Evolutionary conservation across 1,284 basidiomycete genomes (phyloP).

Genomic region (Leccinum pachyderme): DNA sequence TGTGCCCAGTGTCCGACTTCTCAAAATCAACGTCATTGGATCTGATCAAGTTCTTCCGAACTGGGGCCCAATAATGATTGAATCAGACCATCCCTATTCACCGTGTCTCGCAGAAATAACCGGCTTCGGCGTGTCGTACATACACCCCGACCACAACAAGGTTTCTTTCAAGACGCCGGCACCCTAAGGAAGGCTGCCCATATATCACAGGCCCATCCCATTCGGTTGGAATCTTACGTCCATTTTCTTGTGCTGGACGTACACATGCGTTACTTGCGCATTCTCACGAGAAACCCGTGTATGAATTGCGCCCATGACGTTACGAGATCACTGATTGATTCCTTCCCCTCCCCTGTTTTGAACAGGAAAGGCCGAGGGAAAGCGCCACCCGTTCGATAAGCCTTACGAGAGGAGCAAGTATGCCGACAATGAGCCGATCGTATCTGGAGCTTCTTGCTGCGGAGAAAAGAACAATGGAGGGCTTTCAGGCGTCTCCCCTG

Average conservation of each 20-base stretch:
- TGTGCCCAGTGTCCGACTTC: not conserved
- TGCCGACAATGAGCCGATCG: not conserved
- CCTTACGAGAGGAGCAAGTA: constrained; percentile 43
- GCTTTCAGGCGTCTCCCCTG: not conserved
- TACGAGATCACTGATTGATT: not conserved
- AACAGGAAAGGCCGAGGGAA: constrained; percentile 49
- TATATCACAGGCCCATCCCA: not conserved
- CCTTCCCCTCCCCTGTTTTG: not conserved
- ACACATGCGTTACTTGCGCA: constrained; percentile 42
- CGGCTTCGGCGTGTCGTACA: constrained; percentile 6
- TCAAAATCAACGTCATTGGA: not conserved
- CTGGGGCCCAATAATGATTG: constrained; percentile 36
- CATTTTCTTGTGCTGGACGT: constrained; percentile 62
- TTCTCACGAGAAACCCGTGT: constrained; percentile 17
- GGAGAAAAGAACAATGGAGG: constrained; percentile 23
- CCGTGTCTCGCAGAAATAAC: constrained; percentile 37
- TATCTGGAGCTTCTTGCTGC: constrained; percentile 36
- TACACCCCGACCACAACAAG: constrained; percentile 18
- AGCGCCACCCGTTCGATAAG: constrained; percentile 47
- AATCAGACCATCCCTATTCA: constrained; percentile 55
- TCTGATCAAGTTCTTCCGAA: constrained; percentile 17
- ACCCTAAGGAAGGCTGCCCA: constrained; percentile 7
- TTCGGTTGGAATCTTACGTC: constrained; percentile 57
- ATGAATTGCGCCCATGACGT: not conserved
- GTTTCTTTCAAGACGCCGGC: constrained; percentile 54